Evolutionary conservation across 208 protist species (phyloP), one percentile per base, ranked within the genome.

Genomic region (Acanthamoeba royreba): DNA sequence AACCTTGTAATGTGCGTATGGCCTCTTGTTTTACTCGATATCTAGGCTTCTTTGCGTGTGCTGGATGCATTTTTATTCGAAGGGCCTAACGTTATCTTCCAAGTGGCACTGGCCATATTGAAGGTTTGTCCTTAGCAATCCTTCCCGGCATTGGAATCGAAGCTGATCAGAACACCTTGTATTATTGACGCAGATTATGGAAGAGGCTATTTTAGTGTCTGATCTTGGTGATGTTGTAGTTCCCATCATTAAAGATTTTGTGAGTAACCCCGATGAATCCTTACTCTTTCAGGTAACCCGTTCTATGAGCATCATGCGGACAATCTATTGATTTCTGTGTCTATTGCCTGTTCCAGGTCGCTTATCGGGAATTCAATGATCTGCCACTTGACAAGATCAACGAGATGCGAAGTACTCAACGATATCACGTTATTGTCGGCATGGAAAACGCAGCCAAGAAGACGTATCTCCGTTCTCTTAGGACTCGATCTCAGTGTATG

Each of bases 41-140:
- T 31, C 28, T 5, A 69, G 58, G 58, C 58, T 85, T 85, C 72
- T 85, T 43, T 85, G 72, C n/a, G 72, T 4, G 72, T 85, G n/a
- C 72, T 85, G n/a, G 72, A 85, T 85, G 38, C 28, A n/a, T 85
- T 85, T 85, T 85, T 85, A 25, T 43, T 46, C n/a, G 33, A 61
- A 43, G 72, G 72, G 22, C 72, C 72, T n/a, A 85, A 85, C 40
- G 35, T 85, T 42, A n/a, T 85, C 31, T 85, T 85, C 72, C n/a
- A 42, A 85, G 40, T 85, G 31, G 72, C 72, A 45, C 40, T 85
- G n/a, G 72, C 72, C 72, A 85, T 85, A 5, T 33, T 85, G 25
- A 85, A 85, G 58, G 58, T 69, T 69, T 69, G 58, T 69, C 7
- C 28, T n/a, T n/a, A n/a, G n/a, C n/a, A n/a, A n/a, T n/a, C 33